Evolutionary conservation across 2,329 filamentous ascomycete species (phyloP).

Genomic region (Paecilomyces dactylethromorphus): DNA sequence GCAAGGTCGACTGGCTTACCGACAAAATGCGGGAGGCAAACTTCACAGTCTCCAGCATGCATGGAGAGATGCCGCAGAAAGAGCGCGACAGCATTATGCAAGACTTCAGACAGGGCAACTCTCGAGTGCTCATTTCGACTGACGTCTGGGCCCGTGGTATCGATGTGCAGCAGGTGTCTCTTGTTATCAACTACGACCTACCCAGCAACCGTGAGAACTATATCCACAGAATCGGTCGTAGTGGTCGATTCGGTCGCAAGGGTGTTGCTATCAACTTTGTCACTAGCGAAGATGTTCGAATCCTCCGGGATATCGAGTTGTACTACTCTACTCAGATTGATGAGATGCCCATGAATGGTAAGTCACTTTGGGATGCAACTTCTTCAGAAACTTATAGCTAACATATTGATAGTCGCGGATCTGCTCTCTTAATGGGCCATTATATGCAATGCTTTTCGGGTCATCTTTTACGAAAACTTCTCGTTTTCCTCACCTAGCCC

Average conservation of each 20-base stretch:
- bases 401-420: conserved; percentile 23
- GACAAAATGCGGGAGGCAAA: conserved; percentile 99
- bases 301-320: conserved; percentile 92
- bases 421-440: conserved; percentile 25
- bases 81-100: conserved; percentile 99
- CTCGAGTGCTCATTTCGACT: conserved; percentile 90
- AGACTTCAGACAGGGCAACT: conserved; percentile 95
- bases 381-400: conserved; percentile 4
- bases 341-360: conserved; percentile 97
- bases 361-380: conserved; percentile 41
- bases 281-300: conserved; percentile 94
- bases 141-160: conserved; percentile 98
- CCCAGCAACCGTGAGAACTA: conserved; percentile 99
- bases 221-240: conserved; percentile 95
- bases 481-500: neutral
- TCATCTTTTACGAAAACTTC: neutral
- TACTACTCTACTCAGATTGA: conserved; percentile 97
- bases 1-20: conserved; percentile 98
- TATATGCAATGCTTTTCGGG: neutral
- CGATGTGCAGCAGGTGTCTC: conserved; percentile 94
- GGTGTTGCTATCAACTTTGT: conserved; percentile 99
- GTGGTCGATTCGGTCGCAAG: conserved; percentile 92
- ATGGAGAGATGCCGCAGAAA: conserved; percentile 98
- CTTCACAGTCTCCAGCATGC: conserved; percentile 98
- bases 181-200: conserved; percentile 99